phyloP scores from a whole-genome alignment of 352 stramenopile genomes.

The Pythium oligandrum region DNA sequence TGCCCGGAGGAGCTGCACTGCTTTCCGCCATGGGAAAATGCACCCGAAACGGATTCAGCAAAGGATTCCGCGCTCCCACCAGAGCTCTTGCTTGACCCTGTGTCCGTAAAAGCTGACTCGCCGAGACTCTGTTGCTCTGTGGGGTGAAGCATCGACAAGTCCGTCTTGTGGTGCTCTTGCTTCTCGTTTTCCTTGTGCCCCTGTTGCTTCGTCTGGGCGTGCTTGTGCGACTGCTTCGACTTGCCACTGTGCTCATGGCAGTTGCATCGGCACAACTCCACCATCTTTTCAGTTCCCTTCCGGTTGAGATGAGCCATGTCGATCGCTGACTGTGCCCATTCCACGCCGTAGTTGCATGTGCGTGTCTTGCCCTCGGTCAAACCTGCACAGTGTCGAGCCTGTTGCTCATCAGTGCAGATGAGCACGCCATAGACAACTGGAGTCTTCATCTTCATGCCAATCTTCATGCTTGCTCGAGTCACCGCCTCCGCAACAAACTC shows the following conservation, averaged over 20 bases:
- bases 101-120: too few species aligned
- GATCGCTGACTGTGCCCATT: conserved; percentile 27
- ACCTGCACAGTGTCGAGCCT: conserved; percentile 17
- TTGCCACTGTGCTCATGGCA: conserved; percentile 10
- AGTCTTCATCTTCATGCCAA: conserved; percentile 24
- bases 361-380: conserved; percentile 15
- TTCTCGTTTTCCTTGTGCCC: conserved; percentile 3
- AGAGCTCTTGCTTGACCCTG: too few species aligned
- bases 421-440: conserved; percentile 25
- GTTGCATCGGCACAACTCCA: conserved; percentile 12
- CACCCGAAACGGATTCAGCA: too few species aligned
- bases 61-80: too few species aligned
- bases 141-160: too few species aligned
- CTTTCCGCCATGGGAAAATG: too few species aligned
- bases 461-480: conserved; percentile 23
- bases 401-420: conserved; percentile 14
- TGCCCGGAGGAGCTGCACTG: too few species aligned
- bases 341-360: conserved; percentile 20
- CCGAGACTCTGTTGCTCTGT: too few species aligned
- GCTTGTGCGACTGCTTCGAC: background rate
- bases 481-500: conserved; percentile 26
- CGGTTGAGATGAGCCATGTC: conserved; percentile 22
- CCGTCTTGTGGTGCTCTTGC: too few species aligned
- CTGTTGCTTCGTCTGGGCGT: background rate
- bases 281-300: conserved; percentile 12